Evolutionary conservation across 192 early-diverging fungal species (phyloP).

Genomic region (Entomortierella beljakovae): DNA sequence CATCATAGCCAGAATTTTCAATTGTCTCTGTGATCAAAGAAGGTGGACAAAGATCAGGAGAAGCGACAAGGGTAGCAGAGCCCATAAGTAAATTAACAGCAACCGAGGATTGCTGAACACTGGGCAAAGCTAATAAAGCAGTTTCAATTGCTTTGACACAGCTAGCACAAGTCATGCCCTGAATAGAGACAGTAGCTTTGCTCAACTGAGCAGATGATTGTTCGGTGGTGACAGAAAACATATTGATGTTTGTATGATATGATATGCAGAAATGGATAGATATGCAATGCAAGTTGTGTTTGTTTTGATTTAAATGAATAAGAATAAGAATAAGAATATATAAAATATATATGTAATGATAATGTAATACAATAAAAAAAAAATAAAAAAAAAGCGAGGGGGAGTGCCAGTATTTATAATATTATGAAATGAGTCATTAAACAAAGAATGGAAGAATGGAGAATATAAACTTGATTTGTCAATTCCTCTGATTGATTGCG

Average conservation of each 20-base stretch:
- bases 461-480: too few species aligned
- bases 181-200: conserved; percentile 65
- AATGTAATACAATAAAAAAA: too few species aligned
- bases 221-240: conserved; percentile 23
- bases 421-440: too few species aligned
- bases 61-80: conserved; percentile 64
- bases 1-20: conserved; percentile 83
- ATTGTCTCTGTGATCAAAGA: conserved; percentile 67
- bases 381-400: too few species aligned
- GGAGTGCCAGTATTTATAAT: too few species aligned
- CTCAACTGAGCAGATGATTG: not conserved
- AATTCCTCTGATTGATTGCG: not conserved
- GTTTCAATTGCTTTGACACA: conserved; percentile 82
- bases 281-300: not conserved
- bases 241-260: conserved; percentile 8
- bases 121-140: conserved; percentile 58
- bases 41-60: conserved; percentile 29
- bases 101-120: conserved; percentile 66
- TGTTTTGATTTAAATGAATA: not conserved
- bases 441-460: too few species aligned
- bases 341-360: too few species aligned
- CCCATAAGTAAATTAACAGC: conserved; percentile 76
- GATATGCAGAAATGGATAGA: too few species aligned
- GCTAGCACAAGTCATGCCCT: conserved; percentile 89
- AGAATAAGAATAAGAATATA: too few species aligned